Conservation (phyloP, 352 stramenopile genomes). For the Pythium sp. region DNA sequence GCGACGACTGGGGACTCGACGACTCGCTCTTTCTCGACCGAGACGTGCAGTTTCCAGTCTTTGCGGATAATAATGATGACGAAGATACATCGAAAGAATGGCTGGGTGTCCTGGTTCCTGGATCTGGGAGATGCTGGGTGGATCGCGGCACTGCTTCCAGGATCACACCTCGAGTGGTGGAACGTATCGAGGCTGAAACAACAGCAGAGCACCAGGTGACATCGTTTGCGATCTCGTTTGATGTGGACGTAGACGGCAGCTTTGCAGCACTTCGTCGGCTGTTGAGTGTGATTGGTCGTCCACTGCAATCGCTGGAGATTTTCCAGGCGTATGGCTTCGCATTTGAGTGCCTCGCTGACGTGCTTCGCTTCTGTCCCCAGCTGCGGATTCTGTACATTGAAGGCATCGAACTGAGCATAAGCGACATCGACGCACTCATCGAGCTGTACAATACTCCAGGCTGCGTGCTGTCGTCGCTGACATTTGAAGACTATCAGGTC, state of each 20-base stretch:
- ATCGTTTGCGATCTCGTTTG: constrained; percentile 7
- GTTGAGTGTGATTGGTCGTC: neutral
- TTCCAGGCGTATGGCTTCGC: constrained; percentile 5
- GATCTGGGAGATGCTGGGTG: constrained; percentile 7
- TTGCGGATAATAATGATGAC: neutral
- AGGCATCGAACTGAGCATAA: neutral
- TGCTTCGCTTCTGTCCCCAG: constrained; percentile 1
- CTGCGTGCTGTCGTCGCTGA: constrained; percentile 4
- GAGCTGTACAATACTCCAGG: constrained; percentile 1
- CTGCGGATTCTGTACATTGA: constrained; percentile 11
- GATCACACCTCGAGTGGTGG: neutral
- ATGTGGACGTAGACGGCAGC: neutral
- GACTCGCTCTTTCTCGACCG: constrained; percentile 2
- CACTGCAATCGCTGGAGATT: constrained; percentile 2
- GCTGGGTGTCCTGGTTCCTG: constrained; percentile 2
- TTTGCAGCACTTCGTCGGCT: constrained; percentile 8
- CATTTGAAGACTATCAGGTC: constrained; percentile 6
- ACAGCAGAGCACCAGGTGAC: neutral
- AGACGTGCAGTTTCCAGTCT: neutral
- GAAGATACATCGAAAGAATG: neutral
- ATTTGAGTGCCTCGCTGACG: neutral
- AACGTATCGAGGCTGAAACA: neutral
- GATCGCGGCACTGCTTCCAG: neutral
- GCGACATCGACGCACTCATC: neutral
- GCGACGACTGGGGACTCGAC: constrained; percentile 1